Evolutionary conservation across 2,329 filamentous ascomycete species (phyloP).

Genomic region (Fusarium sp.): DNA sequence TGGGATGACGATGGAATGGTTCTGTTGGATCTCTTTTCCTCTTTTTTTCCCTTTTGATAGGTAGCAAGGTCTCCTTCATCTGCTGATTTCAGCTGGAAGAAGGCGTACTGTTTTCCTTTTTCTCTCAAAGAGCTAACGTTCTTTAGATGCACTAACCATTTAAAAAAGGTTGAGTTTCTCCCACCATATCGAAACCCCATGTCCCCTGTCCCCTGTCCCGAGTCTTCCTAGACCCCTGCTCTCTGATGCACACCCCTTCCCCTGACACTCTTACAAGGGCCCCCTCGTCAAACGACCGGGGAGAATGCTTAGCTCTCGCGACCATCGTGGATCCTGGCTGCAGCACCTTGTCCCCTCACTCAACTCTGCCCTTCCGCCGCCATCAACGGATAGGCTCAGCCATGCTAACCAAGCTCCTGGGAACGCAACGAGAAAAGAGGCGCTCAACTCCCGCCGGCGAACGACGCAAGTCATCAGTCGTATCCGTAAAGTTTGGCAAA

Average conservation of each 20-base stretch:
- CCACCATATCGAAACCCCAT: conserved; percentile 24
- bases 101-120: conserved; percentile 1
- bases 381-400: conserved; percentile 47
- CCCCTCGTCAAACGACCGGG: conserved; percentile 13
- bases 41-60: background rate
- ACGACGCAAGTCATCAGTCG: conserved; percentile 32
- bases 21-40: no score
- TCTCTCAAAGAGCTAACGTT: background rate
- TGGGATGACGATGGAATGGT: no score
- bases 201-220: conserved; percentile 18
- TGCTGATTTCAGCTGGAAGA: background rate
- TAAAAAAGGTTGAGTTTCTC: conserved; percentile 12
- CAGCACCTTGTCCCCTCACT: conserved; percentile 22
- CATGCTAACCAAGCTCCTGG: conserved; percentile 46
- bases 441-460: conserved; percentile 38
- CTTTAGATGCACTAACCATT: background rate
- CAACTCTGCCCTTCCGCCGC: conserved; percentile 40
- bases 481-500: conserved; percentile 33
- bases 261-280: conserved; percentile 11
- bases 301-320: conserved; percentile 24
- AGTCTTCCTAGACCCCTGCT: conserved; percentile 20
- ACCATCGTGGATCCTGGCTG: conserved; percentile 34
- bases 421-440: conserved; percentile 41
- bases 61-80: background rate
- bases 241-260: conserved; percentile 25